Evolutionary conservation across 2,329 filamentous ascomycete species (phyloP), one percentile per base, ranked within the genome.

Genomic region (Cytospora schulzeri): DNA sequence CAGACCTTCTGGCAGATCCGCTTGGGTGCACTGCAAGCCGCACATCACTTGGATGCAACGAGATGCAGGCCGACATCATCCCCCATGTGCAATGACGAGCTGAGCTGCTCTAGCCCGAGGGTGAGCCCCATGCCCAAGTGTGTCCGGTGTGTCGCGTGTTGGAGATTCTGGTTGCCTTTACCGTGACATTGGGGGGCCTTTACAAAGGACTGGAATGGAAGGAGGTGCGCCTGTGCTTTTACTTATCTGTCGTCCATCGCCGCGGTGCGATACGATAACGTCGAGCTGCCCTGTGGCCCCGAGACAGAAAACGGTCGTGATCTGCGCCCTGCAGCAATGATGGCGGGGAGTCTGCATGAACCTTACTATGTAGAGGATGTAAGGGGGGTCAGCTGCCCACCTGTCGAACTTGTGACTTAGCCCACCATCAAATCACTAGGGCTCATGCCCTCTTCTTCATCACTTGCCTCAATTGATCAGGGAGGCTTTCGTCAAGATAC

Each of bases 301-400:
- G 29, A 45, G 60, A 38, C 51, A 56, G 14, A 50, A 56, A 62
- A 62, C 60, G 60, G 60, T 56, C 60, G 60, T 51, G 60, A 62
- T 62, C 52, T 35, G 45, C 52, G 52, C 29, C 38, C 31, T 56
- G 52, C 59, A 62, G 53, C 53, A 56, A 45, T 29, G 12, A 56
- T 62, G 60, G 55, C 55, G 54, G 60, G 60, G 60, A 62, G 60
- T 31, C 33, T 62, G 60, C 60, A 62, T 62, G 60, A 62, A 62
- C 60, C 45, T 48, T 48, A 48, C n/a, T 48, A 48, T 24, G 45
- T 22, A 24, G 11, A n/a, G 45, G 45, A 48, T 41, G 38, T 61
- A 52, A 52, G 54, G 59, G 60, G 60, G 60, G 60, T 62, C 60
- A 62, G 60, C 60, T 56, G 60, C 38, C 38, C 38, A n/a, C 8